phyloP scores from a whole-genome alignment of 768 basidiomycete species.

The Amyloporia xantha region DNA sequence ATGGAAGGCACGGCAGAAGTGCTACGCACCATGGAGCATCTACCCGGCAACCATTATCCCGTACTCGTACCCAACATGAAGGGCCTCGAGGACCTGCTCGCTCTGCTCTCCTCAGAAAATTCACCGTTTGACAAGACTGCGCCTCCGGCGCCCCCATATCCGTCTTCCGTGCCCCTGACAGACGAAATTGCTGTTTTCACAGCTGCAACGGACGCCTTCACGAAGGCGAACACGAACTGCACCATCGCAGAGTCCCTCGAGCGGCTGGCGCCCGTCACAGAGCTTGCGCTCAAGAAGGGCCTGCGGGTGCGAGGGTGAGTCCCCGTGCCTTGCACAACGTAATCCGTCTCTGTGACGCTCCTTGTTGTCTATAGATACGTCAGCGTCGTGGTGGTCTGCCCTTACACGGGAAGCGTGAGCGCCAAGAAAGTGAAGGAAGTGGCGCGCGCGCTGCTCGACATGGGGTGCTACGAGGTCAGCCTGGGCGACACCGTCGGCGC shows the following conservation, averaged over 20 bases:
- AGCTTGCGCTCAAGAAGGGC: slow-evolving; percentile 50
- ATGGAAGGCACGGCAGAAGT: slow-evolving; percentile 86
- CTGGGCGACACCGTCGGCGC: slow-evolving; percentile 90
- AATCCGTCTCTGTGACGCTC: background rate
- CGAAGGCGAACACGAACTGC: slow-evolving; percentile 78
- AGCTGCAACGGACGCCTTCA: slow-evolving; percentile 83
- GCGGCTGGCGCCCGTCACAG: slow-evolving; percentile 54
- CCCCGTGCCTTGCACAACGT: slow-evolving; percentile 35
- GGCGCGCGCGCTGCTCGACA: slow-evolving; percentile 63
- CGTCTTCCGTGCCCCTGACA: slow-evolving; percentile 42
- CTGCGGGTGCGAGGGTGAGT: slow-evolving; percentile 66
- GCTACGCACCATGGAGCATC: slow-evolving; percentile 47
- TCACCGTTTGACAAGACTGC: slow-evolving; percentile 14
- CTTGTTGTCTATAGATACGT: slow-evolving; percentile 54
- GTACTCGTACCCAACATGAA: slow-evolving; percentile 79
- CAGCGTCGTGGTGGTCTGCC: slow-evolving; percentile 77
- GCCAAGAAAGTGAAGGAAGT: slow-evolving; percentile 60
- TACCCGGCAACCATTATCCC: slow-evolving; percentile 57
- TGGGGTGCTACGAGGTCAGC: slow-evolving; percentile 94
- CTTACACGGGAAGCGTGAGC: slow-evolving; percentile 77
- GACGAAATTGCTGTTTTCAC: slow-evolving; percentile 89
- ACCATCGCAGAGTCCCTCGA: slow-evolving; percentile 64
- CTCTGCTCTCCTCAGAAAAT: slow-evolving; percentile 36
- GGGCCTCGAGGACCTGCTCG: slow-evolving; percentile 63
- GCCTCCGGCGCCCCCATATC: slow-evolving; percentile 21